Conservation (phyloP, 345 rosid genomes). For the Euclidium syriacum region DNA sequence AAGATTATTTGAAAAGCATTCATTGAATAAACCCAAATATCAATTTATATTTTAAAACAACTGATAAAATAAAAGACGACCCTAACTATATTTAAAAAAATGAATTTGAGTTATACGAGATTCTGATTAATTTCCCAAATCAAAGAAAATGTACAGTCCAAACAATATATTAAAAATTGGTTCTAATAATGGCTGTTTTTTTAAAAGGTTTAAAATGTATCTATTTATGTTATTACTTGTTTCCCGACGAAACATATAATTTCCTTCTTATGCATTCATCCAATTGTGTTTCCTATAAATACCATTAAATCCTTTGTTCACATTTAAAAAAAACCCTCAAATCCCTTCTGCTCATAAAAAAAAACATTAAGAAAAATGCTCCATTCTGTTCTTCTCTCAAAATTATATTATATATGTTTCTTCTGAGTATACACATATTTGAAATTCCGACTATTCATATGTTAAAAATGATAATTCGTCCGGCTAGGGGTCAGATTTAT, state of each 20-base stretch:
- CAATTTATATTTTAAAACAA: neutral
- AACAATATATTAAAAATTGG: neutral
- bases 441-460: neutral
- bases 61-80: neutral
- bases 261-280: neutral
- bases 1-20: neutral
- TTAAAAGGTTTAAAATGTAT: neutral
- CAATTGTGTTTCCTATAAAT: slow-evolving; percentile 6
- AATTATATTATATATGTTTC: neutral
- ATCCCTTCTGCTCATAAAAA: neutral
- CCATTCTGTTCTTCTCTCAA: neutral
- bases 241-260: slow-evolving; percentile 6
- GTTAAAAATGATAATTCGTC: neutral
- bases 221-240: slow-evolving; percentile 11
- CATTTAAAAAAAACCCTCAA: neutral
- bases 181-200: neutral
- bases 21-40: neutral
- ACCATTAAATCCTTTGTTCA: neutral
- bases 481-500: slow-evolving; percentile 6
- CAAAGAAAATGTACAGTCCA: neutral
- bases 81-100: neutral
- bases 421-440: neutral
- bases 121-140: neutral
- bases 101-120: neutral
- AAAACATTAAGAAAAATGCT: neutral